phyloP scores from a whole-genome alignment of 495 filamentous ascomycete species.

The Lasiosphaeris hirsuta region DNA sequence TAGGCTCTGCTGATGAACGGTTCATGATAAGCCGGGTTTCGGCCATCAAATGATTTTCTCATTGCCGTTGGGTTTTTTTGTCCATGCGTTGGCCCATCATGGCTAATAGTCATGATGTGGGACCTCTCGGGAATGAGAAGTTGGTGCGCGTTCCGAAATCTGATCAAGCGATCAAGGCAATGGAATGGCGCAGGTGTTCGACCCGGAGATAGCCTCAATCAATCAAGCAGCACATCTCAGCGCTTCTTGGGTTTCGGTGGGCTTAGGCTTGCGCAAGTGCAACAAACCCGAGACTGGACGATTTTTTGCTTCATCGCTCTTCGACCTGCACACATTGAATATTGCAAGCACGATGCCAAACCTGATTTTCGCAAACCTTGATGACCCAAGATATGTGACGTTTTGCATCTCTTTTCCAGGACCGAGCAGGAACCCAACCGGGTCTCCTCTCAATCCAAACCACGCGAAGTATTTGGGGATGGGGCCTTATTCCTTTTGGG shows the following conservation, averaged over 20 bases:
- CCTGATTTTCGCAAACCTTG: too few relatives aligned
- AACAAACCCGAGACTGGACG: neutral
- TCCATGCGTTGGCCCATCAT: conserved; percentile 11
- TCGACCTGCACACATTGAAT: too few relatives aligned
- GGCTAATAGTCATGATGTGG: conserved; percentile 21
- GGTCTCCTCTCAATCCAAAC: too few relatives aligned
- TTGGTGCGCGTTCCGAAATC: conserved; percentile 15
- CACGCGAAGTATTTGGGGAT: too few relatives aligned
- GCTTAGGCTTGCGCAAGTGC: conserved; percentile 1
- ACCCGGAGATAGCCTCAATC: conserved; percentile 11
- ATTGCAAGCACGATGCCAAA: too few relatives aligned
- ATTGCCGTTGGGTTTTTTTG: conserved; percentile 10
- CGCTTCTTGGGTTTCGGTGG: neutral
- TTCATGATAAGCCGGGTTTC: neutral
- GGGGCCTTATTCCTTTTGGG: too few relatives aligned
- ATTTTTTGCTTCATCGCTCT: neutral
- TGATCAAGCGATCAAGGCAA: conserved; percentile 26
- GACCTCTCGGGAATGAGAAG: conserved; percentile 16
- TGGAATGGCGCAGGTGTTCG: conserved; percentile 6
- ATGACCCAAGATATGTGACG: too few relatives aligned
- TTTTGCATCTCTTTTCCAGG: too few relatives aligned
- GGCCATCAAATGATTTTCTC: conserved; percentile 1
- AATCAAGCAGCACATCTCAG: neutral
- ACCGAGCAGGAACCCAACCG: too few relatives aligned
- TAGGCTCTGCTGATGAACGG: neutral